These are phyloP conservation scores for Zygoascus meyerae DNA, from an alignment of 1,139 yeast species.

Conservation along the genomic window DNA sequence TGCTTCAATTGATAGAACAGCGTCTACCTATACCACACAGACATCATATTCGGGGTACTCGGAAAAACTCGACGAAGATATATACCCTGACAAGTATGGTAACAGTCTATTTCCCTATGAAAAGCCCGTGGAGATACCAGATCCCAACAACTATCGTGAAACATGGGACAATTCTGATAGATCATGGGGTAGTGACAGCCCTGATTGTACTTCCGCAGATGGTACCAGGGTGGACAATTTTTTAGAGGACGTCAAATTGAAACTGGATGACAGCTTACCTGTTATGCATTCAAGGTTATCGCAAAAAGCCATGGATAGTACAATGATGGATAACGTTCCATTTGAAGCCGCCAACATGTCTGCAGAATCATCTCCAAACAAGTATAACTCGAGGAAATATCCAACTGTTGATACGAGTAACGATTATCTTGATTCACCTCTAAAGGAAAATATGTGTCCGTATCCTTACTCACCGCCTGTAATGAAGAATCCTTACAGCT, in stretches of 20 bases:
- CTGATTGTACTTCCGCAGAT: background rate
- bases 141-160: slow-evolving; percentile 1
- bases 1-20: background rate
- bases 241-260: background rate
- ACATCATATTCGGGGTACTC: background rate
- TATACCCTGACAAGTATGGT: slow-evolving; percentile 1
- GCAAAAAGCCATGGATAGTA: too few species aligned
- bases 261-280: background rate
- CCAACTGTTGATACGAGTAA: background rate
- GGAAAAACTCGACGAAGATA: background rate
- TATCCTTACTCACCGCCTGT: slow-evolving; percentile 9
- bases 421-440: slow-evolving; percentile 1
- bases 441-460: slow-evolving; percentile 1
- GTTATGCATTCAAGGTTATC: too few species aligned
- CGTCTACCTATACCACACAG: background rate
- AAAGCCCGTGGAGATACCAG: slow-evolving; percentile 8
- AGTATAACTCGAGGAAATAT: background rate
- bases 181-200: slow-evolving; percentile 2
- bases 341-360: too few species aligned
- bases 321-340: too few species aligned
- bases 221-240: background rate
- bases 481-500: background rate
- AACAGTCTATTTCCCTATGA: slow-evolving; percentile 8
- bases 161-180: slow-evolving; percentile 4
- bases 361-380: too few species aligned